These are phyloP conservation scores for Phytophthora tentaculata DNA, from an alignment of 352 stramenopile genomes.

Conservation along the genomic window DNA sequence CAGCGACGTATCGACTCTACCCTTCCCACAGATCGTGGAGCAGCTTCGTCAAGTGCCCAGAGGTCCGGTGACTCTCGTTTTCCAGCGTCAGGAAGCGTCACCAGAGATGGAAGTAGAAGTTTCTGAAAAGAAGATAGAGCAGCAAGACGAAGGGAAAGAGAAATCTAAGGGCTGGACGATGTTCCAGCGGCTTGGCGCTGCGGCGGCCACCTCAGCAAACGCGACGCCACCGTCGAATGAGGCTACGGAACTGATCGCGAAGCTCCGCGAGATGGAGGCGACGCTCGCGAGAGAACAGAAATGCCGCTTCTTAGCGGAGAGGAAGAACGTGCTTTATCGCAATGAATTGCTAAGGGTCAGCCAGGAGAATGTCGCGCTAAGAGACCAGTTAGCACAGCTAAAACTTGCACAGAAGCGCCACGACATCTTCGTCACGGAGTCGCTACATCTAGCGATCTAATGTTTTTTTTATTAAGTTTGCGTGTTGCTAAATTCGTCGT, in stretches of 20 bases:
- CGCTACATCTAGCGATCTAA: conserved; percentile 54
- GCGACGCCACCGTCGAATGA: conserved; percentile 1
- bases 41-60: conserved; percentile 57
- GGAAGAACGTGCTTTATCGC: conserved; percentile 81
- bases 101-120: conserved; percentile 19
- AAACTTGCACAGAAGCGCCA: conserved; percentile 25
- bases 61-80: conserved; percentile 52
- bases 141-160: conserved; percentile 17
- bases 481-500: background rate
- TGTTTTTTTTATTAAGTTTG: background rate
- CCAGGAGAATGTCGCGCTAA: conserved; percentile 62
- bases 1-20: conserved; percentile 32
- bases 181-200: conserved; percentile 39
- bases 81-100: conserved; percentile 33
- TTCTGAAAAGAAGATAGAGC: conserved; percentile 14
- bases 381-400: conserved; percentile 41
- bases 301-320: conserved; percentile 72
- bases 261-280: conserved; percentile 39
- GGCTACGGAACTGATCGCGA: conserved; percentile 32
- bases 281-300: conserved; percentile 68
- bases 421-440: conserved; percentile 36
- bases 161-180: conserved; percentile 45
- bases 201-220: conserved; percentile 13
- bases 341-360: conserved; percentile 64
- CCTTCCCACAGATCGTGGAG: conserved; percentile 64